These are phyloP conservation scores for Aegilops speltoides DNA, from an alignment of 176 grass and related monocot genomes.

Conservation along the genomic window DNA sequence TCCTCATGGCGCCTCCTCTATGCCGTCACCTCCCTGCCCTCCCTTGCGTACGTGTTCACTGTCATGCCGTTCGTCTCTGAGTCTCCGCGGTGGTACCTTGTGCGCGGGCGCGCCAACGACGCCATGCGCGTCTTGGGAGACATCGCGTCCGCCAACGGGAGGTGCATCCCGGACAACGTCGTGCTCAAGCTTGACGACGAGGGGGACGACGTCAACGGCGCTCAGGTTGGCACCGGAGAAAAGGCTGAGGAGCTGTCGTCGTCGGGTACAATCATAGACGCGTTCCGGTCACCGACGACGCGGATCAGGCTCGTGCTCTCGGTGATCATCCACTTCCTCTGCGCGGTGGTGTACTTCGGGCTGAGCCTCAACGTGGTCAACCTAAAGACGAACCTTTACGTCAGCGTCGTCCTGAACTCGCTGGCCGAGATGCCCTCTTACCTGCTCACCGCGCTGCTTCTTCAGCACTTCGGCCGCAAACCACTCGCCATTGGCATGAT, in stretches of 20 bases:
- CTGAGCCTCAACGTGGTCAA: slow-evolving; percentile 93
- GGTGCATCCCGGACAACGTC: slow-evolving; percentile 33
- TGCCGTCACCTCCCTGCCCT: slow-evolving; percentile 64
- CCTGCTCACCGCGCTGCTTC: slow-evolving; percentile 53
- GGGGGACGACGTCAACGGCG: not conserved
- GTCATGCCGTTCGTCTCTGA: slow-evolving; percentile 71
- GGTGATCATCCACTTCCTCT: slow-evolving; percentile 56
- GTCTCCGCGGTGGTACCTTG: slow-evolving; percentile 83
- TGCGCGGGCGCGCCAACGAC: slow-evolving; percentile 50
- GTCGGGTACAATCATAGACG: slow-evolving; percentile 63
- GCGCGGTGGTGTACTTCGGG: slow-evolving; percentile 72
- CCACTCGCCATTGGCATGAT: slow-evolving; percentile 56
- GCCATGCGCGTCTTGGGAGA: slow-evolving; percentile 49
- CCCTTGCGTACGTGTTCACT: slow-evolving; percentile 43
- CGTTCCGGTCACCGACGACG: slow-evolving; percentile 51
- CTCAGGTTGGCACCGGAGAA: no score
- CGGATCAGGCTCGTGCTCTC: slow-evolving; percentile 49
- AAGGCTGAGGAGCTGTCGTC: not conserved
- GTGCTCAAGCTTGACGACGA: slow-evolving; percentile 60
- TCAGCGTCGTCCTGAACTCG: slow-evolving; percentile 62
- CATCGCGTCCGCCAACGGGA: slow-evolving; percentile 53
- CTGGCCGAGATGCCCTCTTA: slow-evolving; percentile 72
- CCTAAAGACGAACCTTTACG: slow-evolving; percentile 85
- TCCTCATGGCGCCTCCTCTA: slow-evolving; percentile 68
- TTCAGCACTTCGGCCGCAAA: slow-evolving; percentile 62